Evolutionary conservation across 192 early-diverging fungal species (phyloP), one percentile per base, ranked within the genome.

Genomic region (Chytriomyces sp.): DNA sequence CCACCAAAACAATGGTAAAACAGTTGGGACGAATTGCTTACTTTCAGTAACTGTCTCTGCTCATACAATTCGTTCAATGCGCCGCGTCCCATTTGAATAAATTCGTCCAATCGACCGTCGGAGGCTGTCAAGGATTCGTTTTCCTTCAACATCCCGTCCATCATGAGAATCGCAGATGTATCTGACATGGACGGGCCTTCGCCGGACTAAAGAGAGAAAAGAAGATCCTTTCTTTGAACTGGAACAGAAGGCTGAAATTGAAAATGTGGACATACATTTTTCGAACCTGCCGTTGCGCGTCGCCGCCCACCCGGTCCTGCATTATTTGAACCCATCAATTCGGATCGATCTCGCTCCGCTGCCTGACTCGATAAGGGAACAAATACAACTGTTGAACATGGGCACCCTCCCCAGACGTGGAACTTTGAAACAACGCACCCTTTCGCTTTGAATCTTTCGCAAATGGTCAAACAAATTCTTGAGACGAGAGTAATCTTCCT

Each of bases 21-120:
- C 28, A 35, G 18, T n/a, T 53, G 76, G 50, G 67, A n/a, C 0
- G 2, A 76, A 23, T 8, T 45, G 20, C 78, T 23, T 28, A 84
- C 85, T 81, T 88, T 88, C 10, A 88, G 66, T 65, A 84, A 82
- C n/a, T 74, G 64, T 45, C 85, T 60, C 76, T 88, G 87, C 66
- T 87, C 85, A 46, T 82, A 80, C 61, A 88, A 67, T 60, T 88
- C 87, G 59, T 78, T 67, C 67, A 88, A 46, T n/a, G 80, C 81
- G 0, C 28, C 60, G 45, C 82, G 69, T 3, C 83, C 85, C 72
- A 87, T 82, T 11, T 77, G 24, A 48, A 87, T 76, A 50, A 78
- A 82, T 23, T 82, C 82, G 49, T 86, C 85, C 18, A 88, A 26
- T 5, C 75, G 66, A 10, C 67, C 23, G 4, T 63, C 77, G 1